These are phyloP conservation scores for Fraxinus sp. DNA, from an alignment of 305 asterid genomes.

Conservation along the genomic window DNA sequence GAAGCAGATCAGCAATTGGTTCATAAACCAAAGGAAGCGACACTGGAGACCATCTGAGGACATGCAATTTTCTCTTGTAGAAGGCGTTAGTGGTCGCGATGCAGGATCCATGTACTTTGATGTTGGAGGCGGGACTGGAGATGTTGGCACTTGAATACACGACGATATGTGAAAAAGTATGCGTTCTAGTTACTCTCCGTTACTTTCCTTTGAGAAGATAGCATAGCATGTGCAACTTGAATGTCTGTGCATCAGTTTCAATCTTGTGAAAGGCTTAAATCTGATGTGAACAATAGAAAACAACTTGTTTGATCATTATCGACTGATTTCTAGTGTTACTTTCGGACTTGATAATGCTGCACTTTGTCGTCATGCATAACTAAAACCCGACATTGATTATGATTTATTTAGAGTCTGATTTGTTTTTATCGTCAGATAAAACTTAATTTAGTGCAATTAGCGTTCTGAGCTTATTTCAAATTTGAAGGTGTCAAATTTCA, in stretches of 20 bases:
- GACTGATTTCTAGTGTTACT: background rate
- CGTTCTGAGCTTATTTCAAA: background rate
- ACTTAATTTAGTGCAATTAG: background rate
- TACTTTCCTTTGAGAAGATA: background rate
- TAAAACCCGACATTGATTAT: background rate
- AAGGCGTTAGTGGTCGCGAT: slow-evolving; percentile 25
- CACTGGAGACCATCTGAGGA: slow-evolving; percentile 62
- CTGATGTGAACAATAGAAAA: background rate
- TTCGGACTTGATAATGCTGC: background rate
- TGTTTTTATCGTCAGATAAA: no score
- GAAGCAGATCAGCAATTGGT: slow-evolving; percentile 71
- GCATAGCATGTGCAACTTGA: background rate
- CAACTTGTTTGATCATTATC: background rate
- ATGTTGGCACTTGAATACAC: slow-evolving; percentile 9
- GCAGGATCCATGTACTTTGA: slow-evolving; percentile 19
- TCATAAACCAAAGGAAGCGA: slow-evolving; percentile 64
- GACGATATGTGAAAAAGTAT: background rate
- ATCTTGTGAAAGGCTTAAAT: background rate
- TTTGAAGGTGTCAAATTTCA: background rate
- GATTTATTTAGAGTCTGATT: background rate
- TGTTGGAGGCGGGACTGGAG: slow-evolving; percentile 20
- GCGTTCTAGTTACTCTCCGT: background rate
- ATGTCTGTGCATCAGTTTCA: background rate
- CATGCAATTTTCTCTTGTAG: slow-evolving; percentile 43
- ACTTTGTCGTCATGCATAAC: background rate